Conservation (phyloP, 2,329 filamentous ascomycete genomes). For the Arthroderma uncinatum region DNA sequence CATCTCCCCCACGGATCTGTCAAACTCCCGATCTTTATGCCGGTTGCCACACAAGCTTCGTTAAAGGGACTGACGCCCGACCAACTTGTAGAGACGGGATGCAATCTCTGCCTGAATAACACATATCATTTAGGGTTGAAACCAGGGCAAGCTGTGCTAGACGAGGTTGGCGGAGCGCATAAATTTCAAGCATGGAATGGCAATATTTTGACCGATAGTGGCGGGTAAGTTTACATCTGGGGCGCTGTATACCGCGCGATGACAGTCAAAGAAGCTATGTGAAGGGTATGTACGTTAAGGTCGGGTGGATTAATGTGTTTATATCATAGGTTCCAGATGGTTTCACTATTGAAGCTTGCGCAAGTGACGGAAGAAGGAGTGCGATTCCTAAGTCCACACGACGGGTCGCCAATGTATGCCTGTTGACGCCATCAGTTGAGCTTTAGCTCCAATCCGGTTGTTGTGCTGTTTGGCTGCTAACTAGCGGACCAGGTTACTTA, state of each 20-base stretch:
- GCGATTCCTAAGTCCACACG: slow-evolving; percentile 88
- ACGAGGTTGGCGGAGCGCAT: slow-evolving; percentile 82
- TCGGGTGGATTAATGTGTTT: slow-evolving; percentile 5
- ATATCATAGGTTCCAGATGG: slow-evolving; percentile 81
- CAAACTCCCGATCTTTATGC: slow-evolving; percentile 92
- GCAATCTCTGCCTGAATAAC: slow-evolving; percentile 89
- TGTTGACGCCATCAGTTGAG: background rate
- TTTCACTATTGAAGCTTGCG: slow-evolving; percentile 84
- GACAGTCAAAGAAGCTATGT: background rate
- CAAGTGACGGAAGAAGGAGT: slow-evolving; percentile 94
- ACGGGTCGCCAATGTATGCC: slow-evolving; percentile 72
- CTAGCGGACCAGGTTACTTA: slow-evolving; percentile 53
- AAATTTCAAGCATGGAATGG: slow-evolving; percentile 89
- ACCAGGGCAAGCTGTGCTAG: slow-evolving; percentile 80
- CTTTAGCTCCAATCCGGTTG: background rate
- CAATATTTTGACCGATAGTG: slow-evolving; percentile 73
- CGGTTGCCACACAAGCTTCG: slow-evolving; percentile 91
- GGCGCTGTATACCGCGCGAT: background rate
- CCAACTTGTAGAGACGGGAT: slow-evolving; percentile 80
- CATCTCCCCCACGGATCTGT: slow-evolving; percentile 86
- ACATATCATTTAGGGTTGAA: slow-evolving; percentile 95
- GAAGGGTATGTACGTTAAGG: no score
- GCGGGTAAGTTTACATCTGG: slow-evolving; percentile 31
- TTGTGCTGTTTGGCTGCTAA: background rate
- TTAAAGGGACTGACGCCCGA: slow-evolving; percentile 88